Evolutionary conservation across 192 early-diverging fungal species (phyloP), one percentile per base, ranked within the genome.

Genomic region (Podila horticola): DNA sequence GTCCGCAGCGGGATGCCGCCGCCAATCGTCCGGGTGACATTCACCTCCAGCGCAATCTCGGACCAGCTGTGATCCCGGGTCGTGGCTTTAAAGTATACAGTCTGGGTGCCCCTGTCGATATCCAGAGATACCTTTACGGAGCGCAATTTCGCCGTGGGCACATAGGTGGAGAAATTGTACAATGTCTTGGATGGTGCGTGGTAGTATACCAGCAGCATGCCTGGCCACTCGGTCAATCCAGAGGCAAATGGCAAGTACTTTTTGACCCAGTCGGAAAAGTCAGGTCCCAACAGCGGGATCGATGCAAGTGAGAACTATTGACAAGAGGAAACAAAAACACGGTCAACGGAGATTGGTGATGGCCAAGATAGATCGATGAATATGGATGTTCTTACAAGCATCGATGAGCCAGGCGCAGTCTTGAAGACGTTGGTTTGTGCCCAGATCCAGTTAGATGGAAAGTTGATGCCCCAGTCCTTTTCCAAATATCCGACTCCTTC

Each of bases 391-490:
- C 61, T 50, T 67, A 83, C 83, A 63, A 84, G 34, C 55, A 84
- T 41, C 19, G 75, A 71, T 15, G 77, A 81, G 11, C 86, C 74
- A 29, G 70, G 70, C 4, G 68, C 45, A 13, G 61, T 82, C 6
- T 62, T 49, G 68, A 87, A 87, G 24, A 55, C 66, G 64, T 87
- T 82, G 28, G 86, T 66, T 48, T 88, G 86, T 9, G 76, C 52
- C 86, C 86, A 87, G 19, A 88, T 84, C 85, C 85, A 88, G 8
- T 63, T 82, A n/a, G 88, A 69, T 7, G 86, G 86, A 67, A 87
- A 88, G 66, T 88, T 82, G 66, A 76, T 67, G 31, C 86, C 86
- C 75, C 85, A 86, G 71, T 88, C 86, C 58, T 88, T 88, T 59
- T 88, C 86, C 17, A 66, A 86, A 41, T 87, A 88, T 3, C 86